Evolutionary conservation across 192 early-diverging fungal genomes (phyloP).

Genomic region (Coemansia sp.): DNA sequence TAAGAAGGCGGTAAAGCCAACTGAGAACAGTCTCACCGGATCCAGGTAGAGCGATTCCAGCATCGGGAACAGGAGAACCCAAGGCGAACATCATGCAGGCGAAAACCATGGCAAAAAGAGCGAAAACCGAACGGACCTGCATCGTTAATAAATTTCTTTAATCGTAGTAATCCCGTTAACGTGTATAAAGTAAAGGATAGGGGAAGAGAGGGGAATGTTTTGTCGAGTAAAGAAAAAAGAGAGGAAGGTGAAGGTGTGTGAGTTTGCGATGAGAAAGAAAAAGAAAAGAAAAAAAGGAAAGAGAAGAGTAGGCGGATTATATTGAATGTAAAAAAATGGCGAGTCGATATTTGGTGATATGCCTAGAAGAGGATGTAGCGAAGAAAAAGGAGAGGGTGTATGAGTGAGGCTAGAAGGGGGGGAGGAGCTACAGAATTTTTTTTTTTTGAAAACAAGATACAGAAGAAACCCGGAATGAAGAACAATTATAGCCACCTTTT

Average conservation of each 20-base stretch:
- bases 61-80: conserved; percentile 32
- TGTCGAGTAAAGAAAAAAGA: not conserved
- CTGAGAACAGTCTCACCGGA: conserved; percentile 34
- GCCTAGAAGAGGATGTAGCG: conserved; percentile 5
- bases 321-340: not conserved
- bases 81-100: conserved; percentile 26
- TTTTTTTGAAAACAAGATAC: conserved; percentile 6
- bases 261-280: not conserved
- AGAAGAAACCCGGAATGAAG: not conserved
- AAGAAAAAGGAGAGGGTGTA: not conserved
- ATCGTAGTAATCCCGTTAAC: not conserved
- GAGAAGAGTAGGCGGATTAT: not conserved
- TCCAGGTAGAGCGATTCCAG: conserved; percentile 44
- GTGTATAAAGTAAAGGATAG: not conserved
- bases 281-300: not conserved
- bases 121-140: conserved; percentile 28
- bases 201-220: not conserved
- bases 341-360: not conserved
- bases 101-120: conserved; percentile 21
- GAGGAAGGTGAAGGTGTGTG: not conserved
- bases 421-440: not conserved
- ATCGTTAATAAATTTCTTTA: conserved; percentile 15
- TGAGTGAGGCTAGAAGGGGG: not conserved
- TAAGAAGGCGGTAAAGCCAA: conserved; percentile 46
- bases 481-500: conserved; percentile 6